Evolutionary conservation across 2,329 filamentous ascomycete species (phyloP).

Genomic region (Colletotrichum ledebouriae): DNA sequence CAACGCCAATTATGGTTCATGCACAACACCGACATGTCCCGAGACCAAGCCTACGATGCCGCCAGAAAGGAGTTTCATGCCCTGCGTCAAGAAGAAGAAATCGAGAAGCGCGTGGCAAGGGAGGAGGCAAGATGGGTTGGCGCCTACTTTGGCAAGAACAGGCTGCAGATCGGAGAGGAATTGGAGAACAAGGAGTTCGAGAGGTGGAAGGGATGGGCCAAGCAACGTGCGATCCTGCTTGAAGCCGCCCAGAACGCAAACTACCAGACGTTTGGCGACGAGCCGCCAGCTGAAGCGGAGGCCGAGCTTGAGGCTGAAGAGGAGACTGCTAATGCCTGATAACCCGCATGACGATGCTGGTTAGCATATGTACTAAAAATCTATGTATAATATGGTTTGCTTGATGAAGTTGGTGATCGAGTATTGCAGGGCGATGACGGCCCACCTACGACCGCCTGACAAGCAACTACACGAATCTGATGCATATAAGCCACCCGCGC

Average conservation of each 20-base stretch:
- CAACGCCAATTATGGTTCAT: conserved; percentile 93
- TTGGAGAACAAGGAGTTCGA: conserved; percentile 87
- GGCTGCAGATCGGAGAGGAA: conserved; percentile 82
- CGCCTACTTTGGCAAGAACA: conserved; percentile 86
- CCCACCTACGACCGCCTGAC: no score
- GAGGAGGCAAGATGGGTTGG: conserved; percentile 91
- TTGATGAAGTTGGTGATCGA: conserved; percentile 13
- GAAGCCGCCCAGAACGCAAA: conserved; percentile 57
- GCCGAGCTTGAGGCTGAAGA: conserved; percentile 26
- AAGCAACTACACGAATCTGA: no score
- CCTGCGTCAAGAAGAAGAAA: conserved; percentile 83
- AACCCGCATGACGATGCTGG: neutral
- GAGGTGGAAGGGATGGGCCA: conserved; percentile 87
- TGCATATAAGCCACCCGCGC: no score
- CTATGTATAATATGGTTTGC: conserved; percentile 43
- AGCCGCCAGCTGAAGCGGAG: conserved; percentile 49
- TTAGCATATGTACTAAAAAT: conserved; percentile 37
- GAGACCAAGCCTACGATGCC: conserved; percentile 82
- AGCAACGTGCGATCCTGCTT: conserved; percentile 58
- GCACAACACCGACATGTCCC: conserved; percentile 71
- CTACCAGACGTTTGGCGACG: conserved; percentile 58
- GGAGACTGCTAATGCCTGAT: neutral
- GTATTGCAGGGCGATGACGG: no score
- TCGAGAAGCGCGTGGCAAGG: conserved; percentile 83
- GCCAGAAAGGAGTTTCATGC: conserved; percentile 93